Percentiles rank a stretch among this genome's conserved stretches.
Evolutionary conservation across 305 asterid genomes (phyloP).

Genomic region (Solanum hybrid): DNA sequence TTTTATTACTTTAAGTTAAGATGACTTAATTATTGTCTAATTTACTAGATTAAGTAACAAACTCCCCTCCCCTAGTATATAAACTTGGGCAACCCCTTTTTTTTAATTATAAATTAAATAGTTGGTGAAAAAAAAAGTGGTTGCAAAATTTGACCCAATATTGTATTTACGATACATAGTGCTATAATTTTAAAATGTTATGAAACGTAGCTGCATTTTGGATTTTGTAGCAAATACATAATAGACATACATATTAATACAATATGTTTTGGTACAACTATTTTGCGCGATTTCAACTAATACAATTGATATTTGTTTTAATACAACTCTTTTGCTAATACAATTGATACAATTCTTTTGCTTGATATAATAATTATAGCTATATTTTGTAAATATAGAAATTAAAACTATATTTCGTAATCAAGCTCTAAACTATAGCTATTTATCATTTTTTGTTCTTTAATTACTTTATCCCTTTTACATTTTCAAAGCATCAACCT

Average conservation of each 20-base stretch:
- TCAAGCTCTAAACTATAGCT: accelerated
- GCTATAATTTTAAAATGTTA: background rate
- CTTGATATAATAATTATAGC: background rate
- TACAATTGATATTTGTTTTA: background rate
- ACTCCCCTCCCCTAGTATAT: background rate
- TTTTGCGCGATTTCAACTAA: background rate
- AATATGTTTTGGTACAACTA: background rate
- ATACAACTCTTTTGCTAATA: background rate
- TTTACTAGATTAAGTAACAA: background rate
- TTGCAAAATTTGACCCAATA: background rate
- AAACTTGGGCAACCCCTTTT: background rate
- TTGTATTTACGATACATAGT: background rate
- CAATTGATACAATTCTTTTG: background rate
- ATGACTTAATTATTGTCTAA: background rate
- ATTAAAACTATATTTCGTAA: background rate
- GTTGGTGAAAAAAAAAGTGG: background rate
- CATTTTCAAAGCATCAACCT: background rate
- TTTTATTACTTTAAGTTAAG: background rate
- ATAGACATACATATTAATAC: background rate
- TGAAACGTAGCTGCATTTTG: background rate
- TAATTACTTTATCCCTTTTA: background rate
- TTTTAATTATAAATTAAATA: too few relatives aligned
- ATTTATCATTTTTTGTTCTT: background rate
- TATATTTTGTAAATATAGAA: background rate
- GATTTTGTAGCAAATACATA: background rate